phyloP scores from a whole-genome alignment of 441 rosid genomes.

The Corymbia citriodora region DNA sequence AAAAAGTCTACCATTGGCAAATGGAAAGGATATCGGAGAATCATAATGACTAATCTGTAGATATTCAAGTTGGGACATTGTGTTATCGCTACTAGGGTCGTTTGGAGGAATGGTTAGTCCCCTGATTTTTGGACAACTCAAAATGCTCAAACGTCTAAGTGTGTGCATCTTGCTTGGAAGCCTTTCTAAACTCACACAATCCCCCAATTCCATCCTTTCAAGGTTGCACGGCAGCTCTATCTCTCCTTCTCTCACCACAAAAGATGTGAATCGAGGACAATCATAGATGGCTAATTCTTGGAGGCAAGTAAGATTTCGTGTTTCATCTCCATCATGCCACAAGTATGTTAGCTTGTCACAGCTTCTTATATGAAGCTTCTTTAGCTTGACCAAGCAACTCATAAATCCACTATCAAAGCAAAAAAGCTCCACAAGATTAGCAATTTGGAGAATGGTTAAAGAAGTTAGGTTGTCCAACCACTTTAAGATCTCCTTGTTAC shows the following conservation, averaged over 20 bases:
- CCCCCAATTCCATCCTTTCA: rapidly evolving
- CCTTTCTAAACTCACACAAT: rapidly evolving
- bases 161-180: neutral
- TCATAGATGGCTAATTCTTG: rapidly evolving
- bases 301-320: neutral
- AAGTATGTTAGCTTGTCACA: neutral
- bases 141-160: rapidly evolving
- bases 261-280: too few species aligned
- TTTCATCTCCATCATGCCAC: neutral
- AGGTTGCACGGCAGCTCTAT: rapidly evolving
- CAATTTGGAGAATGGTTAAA: rapidly evolving
- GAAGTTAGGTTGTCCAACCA: rapidly evolving
- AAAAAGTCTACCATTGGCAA: rapidly evolving
- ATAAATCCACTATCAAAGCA: neutral
- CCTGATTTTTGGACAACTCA: neutral
- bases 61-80: rapidly evolving
- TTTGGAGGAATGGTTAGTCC: rapidly evolving
- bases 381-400: neutral
- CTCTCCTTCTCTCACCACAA: rapidly evolving
- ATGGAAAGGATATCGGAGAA: rapidly evolving
- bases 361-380: rapidly evolving
- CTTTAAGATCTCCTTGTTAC: neutral
- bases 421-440: neutral
- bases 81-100: rapidly evolving
- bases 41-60: rapidly evolving